Percentiles rank a stretch among this genome's conserved stretches.
phyloP scores from a whole-genome alignment of 306 rosid species.

The Fagus sylvatica region DNA sequence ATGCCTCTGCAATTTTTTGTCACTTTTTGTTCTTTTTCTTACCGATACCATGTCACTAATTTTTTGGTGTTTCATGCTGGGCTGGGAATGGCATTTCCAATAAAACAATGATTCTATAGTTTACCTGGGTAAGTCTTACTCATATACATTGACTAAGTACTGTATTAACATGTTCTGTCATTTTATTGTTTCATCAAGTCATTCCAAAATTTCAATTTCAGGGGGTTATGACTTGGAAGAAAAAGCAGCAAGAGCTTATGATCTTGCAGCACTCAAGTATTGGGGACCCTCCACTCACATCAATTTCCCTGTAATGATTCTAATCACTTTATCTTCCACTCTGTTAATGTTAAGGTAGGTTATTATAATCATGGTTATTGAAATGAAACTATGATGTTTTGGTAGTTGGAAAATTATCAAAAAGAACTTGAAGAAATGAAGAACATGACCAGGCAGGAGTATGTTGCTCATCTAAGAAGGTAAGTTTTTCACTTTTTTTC shows the following conservation, averaged over 20 bases:
- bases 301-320: slow-evolving; percentile 70
- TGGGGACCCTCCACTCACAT: slow-evolving; percentile 97
- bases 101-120: slow-evolving; percentile 50
- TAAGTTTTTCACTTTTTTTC: slow-evolving; percentile 3
- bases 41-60: slow-evolving; percentile 13
- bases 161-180: slow-evolving; percentile 12
- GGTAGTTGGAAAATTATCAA: slow-evolving; percentile 72
- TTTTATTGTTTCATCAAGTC: slow-evolving; percentile 20
- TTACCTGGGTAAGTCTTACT: slow-evolving; percentile 70
- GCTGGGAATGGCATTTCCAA: slow-evolving; percentile 39
- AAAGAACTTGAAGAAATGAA: slow-evolving; percentile 83
- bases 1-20: slow-evolving; percentile 11
- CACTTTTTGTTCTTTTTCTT: slow-evolving; percentile 19
- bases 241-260: slow-evolving; percentile 94
- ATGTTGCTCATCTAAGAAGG: slow-evolving; percentile 92
- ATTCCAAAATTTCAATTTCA: slow-evolving; percentile 47
- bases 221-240: slow-evolving; percentile 98
- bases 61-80: slow-evolving; percentile 24
- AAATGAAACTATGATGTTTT: slow-evolving; percentile 19
- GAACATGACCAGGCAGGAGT: slow-evolving; percentile 81
- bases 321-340: slow-evolving; percentile 15
- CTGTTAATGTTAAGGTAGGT: slow-evolving; percentile 1
- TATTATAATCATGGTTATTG: slow-evolving; percentile 6
- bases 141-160: background rate
- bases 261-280: slow-evolving; percentile 94